These are phyloP conservation scores for Coniochaeta sp. DNA, from an alignment of 2,329 filamentous ascomycete species.

Conservation along the genomic window DNA sequence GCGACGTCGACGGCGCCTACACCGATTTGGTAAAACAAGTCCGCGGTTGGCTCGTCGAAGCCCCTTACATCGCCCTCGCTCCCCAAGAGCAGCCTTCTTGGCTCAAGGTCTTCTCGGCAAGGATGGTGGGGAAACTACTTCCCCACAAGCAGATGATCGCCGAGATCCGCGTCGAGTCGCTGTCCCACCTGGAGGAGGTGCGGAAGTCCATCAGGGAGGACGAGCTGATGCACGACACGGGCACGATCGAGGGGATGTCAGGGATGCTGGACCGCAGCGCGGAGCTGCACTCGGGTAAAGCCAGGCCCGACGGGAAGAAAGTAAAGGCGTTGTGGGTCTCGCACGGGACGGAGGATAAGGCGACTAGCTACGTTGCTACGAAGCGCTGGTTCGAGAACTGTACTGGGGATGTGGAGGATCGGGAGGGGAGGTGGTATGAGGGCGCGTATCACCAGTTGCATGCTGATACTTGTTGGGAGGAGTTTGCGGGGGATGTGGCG, in stretches of 20 bases:
- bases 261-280: slow-evolving; percentile 69
- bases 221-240: slow-evolving; percentile 70
- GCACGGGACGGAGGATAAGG: slow-evolving; percentile 69
- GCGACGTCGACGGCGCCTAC: slow-evolving; percentile 33
- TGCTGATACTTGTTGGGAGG: slow-evolving; percentile 46
- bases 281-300: slow-evolving; percentile 49
- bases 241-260: slow-evolving; percentile 74
- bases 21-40: slow-evolving; percentile 50
- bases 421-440: slow-evolving; percentile 64
- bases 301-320: slow-evolving; percentile 28
- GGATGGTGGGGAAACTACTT: slow-evolving; percentile 59
- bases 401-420: slow-evolving; percentile 54
- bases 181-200: slow-evolving; percentile 62
- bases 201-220: slow-evolving; percentile 57
- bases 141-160: slow-evolving; percentile 62
- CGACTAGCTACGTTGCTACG: slow-evolving; percentile 59
- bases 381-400: slow-evolving; percentile 53
- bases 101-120: slow-evolving; percentile 58
- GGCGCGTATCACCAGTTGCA: slow-evolving; percentile 75
- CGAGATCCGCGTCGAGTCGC: slow-evolving; percentile 53
- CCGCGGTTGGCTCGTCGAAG: slow-evolving; percentile 67
- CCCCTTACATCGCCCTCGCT: slow-evolving; percentile 72
- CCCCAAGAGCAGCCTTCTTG: slow-evolving; percentile 55
- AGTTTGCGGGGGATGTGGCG: slow-evolving; percentile 52
- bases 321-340: slow-evolving; percentile 62